Percentiles rank a stretch among this genome's conserved stretches.
Conservation (phyloP, 2,329 filamentous ascomycete species). For the Ceratocystis cubensis region DNA sequence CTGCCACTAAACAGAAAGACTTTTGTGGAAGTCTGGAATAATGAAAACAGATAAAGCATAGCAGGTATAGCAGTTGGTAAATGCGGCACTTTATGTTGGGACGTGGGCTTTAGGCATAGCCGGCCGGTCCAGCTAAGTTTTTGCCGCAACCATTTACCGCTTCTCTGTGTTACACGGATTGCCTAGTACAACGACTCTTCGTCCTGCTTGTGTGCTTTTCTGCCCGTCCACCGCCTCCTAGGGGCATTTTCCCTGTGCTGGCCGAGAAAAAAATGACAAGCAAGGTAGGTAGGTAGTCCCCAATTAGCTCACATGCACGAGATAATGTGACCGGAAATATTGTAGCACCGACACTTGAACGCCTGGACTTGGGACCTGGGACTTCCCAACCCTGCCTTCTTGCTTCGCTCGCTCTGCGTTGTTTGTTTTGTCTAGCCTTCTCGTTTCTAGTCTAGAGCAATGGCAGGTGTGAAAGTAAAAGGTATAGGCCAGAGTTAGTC, state of each 20-base stretch:
- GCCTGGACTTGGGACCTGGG: neutral
- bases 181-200: neutral
- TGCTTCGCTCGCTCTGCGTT: neutral
- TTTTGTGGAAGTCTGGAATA: neutral
- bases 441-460: neutral
- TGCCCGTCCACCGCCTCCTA: neutral
- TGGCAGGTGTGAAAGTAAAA: too few species aligned
- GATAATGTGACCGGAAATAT: neutral
- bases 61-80: neutral
- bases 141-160: neutral
- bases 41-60: neutral
- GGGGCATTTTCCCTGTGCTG: neutral
- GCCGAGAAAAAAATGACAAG: neutral
- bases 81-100: neutral
- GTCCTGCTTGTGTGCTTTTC: neutral
- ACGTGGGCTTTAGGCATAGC: neutral
- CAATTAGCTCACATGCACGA: neutral
- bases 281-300: neutral
- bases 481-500: neutral
- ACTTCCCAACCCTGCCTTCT: neutral
- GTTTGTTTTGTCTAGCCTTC: neutral
- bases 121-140: neutral
- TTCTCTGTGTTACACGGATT: conserved; percentile 5
- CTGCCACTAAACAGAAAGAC: neutral
- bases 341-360: neutral